Base-by-base conservation (phyloP, 2,329 filamentous ascomycete genomes). In the Scedosporium minutisporum region DNA sequence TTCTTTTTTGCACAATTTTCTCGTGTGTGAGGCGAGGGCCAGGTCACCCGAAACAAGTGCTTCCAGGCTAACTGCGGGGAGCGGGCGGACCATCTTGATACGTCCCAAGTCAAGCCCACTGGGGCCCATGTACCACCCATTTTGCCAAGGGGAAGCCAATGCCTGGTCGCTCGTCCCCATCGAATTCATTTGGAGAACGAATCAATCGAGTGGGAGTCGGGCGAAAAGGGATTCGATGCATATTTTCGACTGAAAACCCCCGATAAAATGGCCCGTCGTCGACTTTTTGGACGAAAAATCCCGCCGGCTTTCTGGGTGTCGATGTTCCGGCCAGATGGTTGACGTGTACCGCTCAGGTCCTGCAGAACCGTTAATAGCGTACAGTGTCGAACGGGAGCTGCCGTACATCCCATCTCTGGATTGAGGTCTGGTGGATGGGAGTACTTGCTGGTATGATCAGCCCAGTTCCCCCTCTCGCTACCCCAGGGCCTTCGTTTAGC, bases 21-120 rank as follows among this genome's bases (percentile, higher is more conserved):
- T 55, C 51, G 51, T 55, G 51, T 23, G 51, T 29, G 51, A 55
- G 23, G 51, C 18, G 51, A 55, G 51, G 51, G 21, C 44, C 44
- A 48, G n/a, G 44, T 23, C 44, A 23, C 51, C 51, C 51, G 51
- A 55, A 55, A 55, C 51, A 55, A 27, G 18, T 23, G 51, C 23
- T 27, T 25, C n/a, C 51, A 55, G 51, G 51, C 51, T 55, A 55
- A 55, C 51, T 55, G 51, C 51, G 51, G 51, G 51, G 51, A 55
- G 51, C 6, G 51, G 51, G 51, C 23, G 51, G 51, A 55, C 51
- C 51, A 55, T 27, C n/a, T 48, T 48, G n/a, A 48, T 23, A 23
- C 44, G 44, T 18, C 44, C 44, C 44, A 48, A 48, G 44, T 23
- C 16, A 55, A 55, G 51, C 51, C 51, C 23, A 12, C 23, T 29